phyloP scores from a whole-genome alignment of 2,329 filamentous ascomycete species.

The Sarocladium oryzae region DNA sequence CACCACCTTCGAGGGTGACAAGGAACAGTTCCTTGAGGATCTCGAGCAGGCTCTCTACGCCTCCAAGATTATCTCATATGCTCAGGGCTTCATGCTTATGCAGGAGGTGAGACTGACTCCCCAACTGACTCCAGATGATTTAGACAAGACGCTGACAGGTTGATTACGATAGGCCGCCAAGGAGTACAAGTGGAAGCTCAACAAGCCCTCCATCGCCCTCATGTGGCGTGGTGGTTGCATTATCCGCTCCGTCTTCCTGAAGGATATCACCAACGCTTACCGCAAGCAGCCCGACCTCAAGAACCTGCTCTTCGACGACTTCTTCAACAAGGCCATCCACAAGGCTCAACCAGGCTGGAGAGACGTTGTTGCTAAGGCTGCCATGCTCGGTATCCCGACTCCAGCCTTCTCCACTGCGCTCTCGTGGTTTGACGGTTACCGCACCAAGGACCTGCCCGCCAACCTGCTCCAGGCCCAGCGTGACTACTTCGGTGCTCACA shows the following conservation, averaged over 20 bases:
- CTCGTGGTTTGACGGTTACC: slow-evolving; percentile 98
- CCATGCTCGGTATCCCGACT: slow-evolving; percentile 89
- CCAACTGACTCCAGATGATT: neutral
- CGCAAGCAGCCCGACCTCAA: slow-evolving; percentile 88
- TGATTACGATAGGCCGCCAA: slow-evolving; percentile 64
- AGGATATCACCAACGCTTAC: slow-evolving; percentile 98
- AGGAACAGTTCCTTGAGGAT: slow-evolving; percentile 88
- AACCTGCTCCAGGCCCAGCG: slow-evolving; percentile 98
- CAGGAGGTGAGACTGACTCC: slow-evolving; percentile 64
- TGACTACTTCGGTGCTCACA: slow-evolving; percentile 98
- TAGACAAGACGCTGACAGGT: neutral
- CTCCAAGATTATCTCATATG: slow-evolving; percentile 99
- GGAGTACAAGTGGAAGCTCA: slow-evolving; percentile 97
- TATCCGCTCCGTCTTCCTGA: slow-evolving; percentile 98
- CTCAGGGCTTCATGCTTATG: slow-evolving; percentile 99
- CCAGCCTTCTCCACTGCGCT: slow-evolving; percentile 95
- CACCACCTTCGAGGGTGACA: slow-evolving; percentile 78
- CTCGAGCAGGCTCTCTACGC: slow-evolving; percentile 98
- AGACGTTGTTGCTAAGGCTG: slow-evolving; percentile 84
- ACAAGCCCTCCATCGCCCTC: slow-evolving; percentile 99
- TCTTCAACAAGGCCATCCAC: slow-evolving; percentile 99
- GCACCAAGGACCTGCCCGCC: slow-evolving; percentile 92
- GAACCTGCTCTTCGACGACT: slow-evolving; percentile 97
- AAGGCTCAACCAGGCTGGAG: slow-evolving; percentile 89
- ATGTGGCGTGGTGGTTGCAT: slow-evolving; percentile 99